phyloP scores from a whole-genome alignment of 2,329 filamentous ascomycete genomes.

The Microdochium trichocladiopsis region DNA sequence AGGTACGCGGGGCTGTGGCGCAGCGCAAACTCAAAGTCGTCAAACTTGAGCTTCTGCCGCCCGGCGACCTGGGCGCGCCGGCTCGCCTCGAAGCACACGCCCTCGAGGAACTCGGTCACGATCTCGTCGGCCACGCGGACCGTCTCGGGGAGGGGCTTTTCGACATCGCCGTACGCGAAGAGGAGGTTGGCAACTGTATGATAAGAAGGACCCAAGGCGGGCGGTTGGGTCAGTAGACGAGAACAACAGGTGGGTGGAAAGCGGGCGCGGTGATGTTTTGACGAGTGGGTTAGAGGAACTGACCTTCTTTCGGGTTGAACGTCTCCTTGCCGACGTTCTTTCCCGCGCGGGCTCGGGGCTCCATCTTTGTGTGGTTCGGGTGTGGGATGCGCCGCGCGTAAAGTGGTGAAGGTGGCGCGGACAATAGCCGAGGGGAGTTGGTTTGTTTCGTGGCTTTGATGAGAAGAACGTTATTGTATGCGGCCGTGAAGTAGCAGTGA shows the following conservation, averaged over 20 bases:
- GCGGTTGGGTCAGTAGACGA: too few species aligned
- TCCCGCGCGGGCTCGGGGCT: constrained; percentile 69
- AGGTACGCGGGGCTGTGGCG: constrained; percentile 79
- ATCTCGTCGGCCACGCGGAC: constrained; percentile 89
- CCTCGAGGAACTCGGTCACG: constrained; percentile 92
- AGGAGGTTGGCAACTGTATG: constrained; percentile 63
- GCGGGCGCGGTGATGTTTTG: too few species aligned
- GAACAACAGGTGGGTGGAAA: too few species aligned
- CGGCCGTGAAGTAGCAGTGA: too few species aligned
- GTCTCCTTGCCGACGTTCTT: constrained; percentile 81
- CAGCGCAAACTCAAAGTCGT: constrained; percentile 94
- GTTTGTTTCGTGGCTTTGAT: too few species aligned
- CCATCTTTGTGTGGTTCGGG: constrained; percentile 40
- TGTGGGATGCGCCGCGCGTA: neutral
- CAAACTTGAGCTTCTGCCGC: constrained; percentile 94
- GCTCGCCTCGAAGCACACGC: constrained; percentile 84
- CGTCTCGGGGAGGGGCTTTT: constrained; percentile 73
- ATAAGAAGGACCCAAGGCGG: constrained; percentile 1
- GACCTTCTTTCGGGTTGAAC: constrained; percentile 66
- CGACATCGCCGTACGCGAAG: constrained; percentile 73
- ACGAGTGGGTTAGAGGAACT: too few species aligned
- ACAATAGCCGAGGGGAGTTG: neutral
- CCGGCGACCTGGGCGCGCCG: constrained; percentile 78
- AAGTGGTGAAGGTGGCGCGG: neutral
- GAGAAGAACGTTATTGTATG: too few species aligned